phyloP scores from a whole-genome alignment of 73 alveolate species.

The Paraurostyla sp. region DNA sequence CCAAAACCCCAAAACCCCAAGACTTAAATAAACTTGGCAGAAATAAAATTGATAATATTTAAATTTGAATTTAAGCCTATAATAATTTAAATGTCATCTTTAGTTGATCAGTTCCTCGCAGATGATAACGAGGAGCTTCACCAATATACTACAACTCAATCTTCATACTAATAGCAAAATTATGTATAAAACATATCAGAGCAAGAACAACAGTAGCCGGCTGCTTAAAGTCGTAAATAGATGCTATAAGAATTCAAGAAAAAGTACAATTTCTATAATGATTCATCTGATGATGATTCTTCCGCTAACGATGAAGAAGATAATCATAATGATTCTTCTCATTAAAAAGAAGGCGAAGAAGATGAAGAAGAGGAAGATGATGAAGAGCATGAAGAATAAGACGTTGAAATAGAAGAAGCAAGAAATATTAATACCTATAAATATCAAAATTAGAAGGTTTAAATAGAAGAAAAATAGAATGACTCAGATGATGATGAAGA shows the following conservation, averaged over 20 bases:
- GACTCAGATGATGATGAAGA: constrained; percentile 27
- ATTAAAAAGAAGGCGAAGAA: not conserved
- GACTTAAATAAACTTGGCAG: not conserved
- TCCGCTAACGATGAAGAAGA: not conserved
- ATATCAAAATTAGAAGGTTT: not conserved
- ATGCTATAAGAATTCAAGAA: constrained; percentile 42
- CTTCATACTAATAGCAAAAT: not conserved
- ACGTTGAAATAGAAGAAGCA: not conserved
- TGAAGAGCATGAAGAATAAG: not conserved
- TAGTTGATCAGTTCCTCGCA: constrained; percentile 37
- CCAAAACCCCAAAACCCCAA: constrained; percentile 63
- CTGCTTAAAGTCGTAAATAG: not conserved
- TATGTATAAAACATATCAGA: not conserved
- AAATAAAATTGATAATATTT: not conserved
- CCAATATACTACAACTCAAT: not conserved
- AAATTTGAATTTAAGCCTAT: not conserved
- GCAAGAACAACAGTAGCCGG: not conserved
- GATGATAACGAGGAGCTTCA: constrained; percentile 30
- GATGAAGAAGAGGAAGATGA: constrained; percentile 8
- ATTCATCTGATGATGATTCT: constrained; percentile 14
- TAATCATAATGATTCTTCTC: not conserved
- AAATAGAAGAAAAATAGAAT: not conserved
- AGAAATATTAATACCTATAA: not conserved
- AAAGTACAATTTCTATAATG: constrained; percentile 39
- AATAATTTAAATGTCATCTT: not conserved